Evolutionary conservation across 495 filamentous ascomycete genomes (phyloP).

Genomic region (Penicillium atrosanguineum): DNA sequence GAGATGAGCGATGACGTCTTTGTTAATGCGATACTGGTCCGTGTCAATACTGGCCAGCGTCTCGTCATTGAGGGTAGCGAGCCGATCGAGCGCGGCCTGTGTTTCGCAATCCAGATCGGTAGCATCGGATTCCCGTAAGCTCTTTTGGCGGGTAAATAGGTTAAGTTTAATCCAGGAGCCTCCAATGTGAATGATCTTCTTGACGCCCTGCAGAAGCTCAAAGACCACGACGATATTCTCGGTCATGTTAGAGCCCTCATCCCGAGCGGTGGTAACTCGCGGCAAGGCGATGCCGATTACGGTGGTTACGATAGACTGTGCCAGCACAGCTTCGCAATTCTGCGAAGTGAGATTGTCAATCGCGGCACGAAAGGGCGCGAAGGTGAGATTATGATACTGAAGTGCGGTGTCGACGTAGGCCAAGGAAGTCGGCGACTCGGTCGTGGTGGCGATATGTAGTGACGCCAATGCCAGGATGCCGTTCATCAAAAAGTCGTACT

Average conservation of each 20-base stretch:
- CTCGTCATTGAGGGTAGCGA: conserved; percentile 27
- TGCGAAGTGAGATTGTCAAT: conserved; percentile 44
- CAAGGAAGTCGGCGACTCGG: conserved; percentile 33
- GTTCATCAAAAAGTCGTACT: conserved; percentile 53
- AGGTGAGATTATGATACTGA: conserved; percentile 48
- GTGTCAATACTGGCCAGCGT: conserved; percentile 17
- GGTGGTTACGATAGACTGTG: conserved; percentile 50
- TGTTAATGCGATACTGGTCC: conserved; percentile 30
- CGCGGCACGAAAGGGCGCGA: conserved; percentile 42
- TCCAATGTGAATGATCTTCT: conserved; percentile 33
- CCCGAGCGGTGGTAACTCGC: conserved; percentile 32
- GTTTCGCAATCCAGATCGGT: conserved; percentile 25
- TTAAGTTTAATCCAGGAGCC: conserved; percentile 30
- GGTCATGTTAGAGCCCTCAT: conserved; percentile 29
- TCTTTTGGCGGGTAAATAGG: conserved; percentile 21
- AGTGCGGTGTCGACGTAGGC: conserved; percentile 51
- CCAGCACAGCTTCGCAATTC: conserved; percentile 52
- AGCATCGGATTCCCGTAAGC: conserved; percentile 15
- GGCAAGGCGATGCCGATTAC: conserved; percentile 50
- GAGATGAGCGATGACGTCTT: conserved; percentile 28
- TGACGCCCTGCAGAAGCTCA: conserved; percentile 37
- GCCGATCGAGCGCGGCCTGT: conserved; percentile 22
- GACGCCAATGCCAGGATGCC: conserved; percentile 53
- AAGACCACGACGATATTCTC: conserved; percentile 39
- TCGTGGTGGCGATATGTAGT: conserved; percentile 48